Evolutionary conservation across 1,284 basidiomycete genomes (phyloP).

Genomic region (Moesziomyces aphidis): DNA sequence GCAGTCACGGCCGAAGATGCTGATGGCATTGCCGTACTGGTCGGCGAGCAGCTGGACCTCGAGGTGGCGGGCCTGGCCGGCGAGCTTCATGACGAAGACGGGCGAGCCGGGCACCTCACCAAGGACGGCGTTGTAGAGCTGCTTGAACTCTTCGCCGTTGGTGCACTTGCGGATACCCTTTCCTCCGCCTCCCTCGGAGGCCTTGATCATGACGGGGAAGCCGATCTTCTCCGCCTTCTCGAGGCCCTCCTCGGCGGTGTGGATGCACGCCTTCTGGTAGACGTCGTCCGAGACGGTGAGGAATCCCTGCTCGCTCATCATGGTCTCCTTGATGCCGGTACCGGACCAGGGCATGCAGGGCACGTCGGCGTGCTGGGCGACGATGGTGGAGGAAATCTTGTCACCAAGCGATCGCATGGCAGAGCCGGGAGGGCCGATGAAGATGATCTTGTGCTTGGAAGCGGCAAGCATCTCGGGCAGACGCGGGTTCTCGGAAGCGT

Average conservation of each 20-base stretch:
- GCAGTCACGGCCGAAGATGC: constrained; percentile 98
- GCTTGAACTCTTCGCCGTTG: constrained; percentile 83
- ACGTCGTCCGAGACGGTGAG: constrained; percentile 93
- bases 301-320: constrained; percentile 86
- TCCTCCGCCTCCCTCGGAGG: constrained; percentile 97
- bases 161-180: constrained; percentile 76
- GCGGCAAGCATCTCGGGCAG: constrained; percentile 94
- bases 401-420: constrained; percentile 99
- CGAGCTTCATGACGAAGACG: constrained; percentile 99
- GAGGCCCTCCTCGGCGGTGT: constrained; percentile 88
- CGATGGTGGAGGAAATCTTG: constrained; percentile 99
- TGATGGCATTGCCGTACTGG: constrained; percentile 99
- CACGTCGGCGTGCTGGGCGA: constrained; percentile 96
- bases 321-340: constrained; percentile 89
- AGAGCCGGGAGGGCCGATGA: constrained; percentile 98
- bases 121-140: constrained; percentile 90
- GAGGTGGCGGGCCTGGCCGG: constrained; percentile 94
- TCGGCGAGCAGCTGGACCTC: constrained; percentile 99
- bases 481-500: constrained; percentile 98
- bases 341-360: constrained; percentile 99
- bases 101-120: constrained; percentile 97
- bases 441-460: constrained; percentile 94
- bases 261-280: constrained; percentile 90
- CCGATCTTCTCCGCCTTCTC: constrained; percentile 87
- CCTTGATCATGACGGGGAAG: constrained; percentile 99